Evolutionary conservation across 1,284 basidiomycete genomes (phyloP).

Genomic region (Moesziomyces antarcticus): DNA sequence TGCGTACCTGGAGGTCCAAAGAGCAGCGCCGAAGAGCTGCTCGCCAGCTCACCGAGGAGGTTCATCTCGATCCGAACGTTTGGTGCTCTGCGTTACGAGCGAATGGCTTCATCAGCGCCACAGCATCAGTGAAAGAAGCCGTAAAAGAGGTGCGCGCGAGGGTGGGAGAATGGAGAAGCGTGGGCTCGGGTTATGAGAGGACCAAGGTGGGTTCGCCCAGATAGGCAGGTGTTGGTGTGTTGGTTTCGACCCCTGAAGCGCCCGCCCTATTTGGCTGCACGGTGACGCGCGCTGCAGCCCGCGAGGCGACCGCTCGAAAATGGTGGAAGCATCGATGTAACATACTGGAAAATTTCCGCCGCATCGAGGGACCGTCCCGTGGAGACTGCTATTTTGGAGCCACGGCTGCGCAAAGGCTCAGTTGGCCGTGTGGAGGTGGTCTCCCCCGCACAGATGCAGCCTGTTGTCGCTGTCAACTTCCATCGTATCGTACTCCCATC

Average conservation of each 20-base stretch:
- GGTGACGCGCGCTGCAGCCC: conserved; percentile 1
- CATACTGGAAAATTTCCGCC: too few species aligned
- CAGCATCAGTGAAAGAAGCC: not conserved
- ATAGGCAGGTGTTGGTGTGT: conserved; percentile 10
- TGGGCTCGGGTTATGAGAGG: not conserved
- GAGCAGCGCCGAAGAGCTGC: conserved; percentile 18
- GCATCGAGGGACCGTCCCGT: too few species aligned
- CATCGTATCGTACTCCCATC: too few species aligned
- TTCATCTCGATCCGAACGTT: conserved; percentile 7
- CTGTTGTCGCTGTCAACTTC: too few species aligned
- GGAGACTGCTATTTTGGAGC: too few species aligned
- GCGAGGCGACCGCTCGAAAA: too few species aligned
- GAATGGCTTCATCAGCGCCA: not conserved
- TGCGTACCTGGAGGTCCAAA: conserved; percentile 23
- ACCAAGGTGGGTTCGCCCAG: not conserved
- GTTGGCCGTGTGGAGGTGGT: too few species aligned
- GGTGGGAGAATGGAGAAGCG: too few species aligned
- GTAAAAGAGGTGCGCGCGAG: not conserved
- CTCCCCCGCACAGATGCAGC: too few species aligned
- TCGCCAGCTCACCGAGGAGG: conserved; percentile 14
- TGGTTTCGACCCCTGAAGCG: conserved; percentile 10
- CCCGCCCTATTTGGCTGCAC: conserved; percentile 9
- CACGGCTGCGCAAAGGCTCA: too few species aligned
- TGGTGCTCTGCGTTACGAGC: not conserved
- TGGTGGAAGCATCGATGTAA: too few species aligned